Base-by-base conservation (phyloP, 257 asterid species). In the Petunia axillaris region DNA sequence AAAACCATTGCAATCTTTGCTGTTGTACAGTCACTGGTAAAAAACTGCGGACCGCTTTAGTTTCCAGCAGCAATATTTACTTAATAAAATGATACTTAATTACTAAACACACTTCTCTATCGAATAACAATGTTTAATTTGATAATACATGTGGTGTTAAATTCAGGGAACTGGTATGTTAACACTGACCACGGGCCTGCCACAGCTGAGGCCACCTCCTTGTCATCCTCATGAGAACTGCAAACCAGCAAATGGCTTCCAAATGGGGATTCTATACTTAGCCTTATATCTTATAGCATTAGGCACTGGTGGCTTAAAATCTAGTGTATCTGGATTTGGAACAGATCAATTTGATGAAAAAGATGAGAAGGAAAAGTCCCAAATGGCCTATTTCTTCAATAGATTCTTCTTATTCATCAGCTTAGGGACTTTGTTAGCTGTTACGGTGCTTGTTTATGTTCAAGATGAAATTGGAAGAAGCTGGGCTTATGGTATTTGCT, bases 251-350 rank as follows among this genome's bases (percentile, higher is more conserved):
- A 88, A 60, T 35, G 97, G 90, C 35, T 82, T 90, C 46, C 97
- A 95, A 75, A 93, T 95, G 97, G 91, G 90, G 55, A 68, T 92
- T 4, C 63, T 95, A 5, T 95, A 93, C 92, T 57, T 93, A 1
- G 95, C 99, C 6, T 48, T 95, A 46, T 93, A 95, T 78, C 88
- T 95, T 6, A 89, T 93, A 59, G 97, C 99, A 25, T 52, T 95
- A 25, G 99, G 99, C 84, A 95, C 99, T 0, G 99, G 99, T 0
- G 99, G 99, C 60, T 91, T 95, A 8, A 95, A 95, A 81, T 95
- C 99, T 8, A 91, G 99, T 62, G 90, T 95, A 3, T 95, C 99
- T 0, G 99, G 98, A 2, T 95, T 95, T 16, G 98, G 98, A 6
- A 87, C 93, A 0, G 99, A 95, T 83, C 99, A 95, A 35, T 95